Conservation (phyloP, 2,329 filamentous ascomycete genomes). For the Kalmusia sp. region DNA sequence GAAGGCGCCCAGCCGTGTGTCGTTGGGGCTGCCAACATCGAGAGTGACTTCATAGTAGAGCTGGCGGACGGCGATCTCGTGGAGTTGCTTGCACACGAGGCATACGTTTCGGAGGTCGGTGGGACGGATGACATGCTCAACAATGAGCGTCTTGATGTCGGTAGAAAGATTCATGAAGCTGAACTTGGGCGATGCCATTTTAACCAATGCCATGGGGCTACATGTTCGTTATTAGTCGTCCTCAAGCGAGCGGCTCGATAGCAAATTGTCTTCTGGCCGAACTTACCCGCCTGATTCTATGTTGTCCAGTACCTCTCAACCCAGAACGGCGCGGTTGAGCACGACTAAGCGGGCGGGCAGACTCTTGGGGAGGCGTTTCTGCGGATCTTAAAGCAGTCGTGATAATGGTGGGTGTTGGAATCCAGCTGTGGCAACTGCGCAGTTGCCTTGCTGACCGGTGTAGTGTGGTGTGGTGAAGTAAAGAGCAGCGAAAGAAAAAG, state of each 20-base stretch:
- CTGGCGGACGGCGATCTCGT: constrained; percentile 53
- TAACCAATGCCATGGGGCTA: not conserved
- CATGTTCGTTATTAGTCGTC: not conserved
- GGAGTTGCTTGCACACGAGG: constrained; percentile 55
- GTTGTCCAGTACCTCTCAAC: too few species aligned
- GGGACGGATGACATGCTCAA: constrained; percentile 52
- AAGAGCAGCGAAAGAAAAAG: not conserved
- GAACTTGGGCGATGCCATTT: constrained; percentile 35
- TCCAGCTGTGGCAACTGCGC: not conserved
- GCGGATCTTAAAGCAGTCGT: not conserved
- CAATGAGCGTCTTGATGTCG: constrained; percentile 48
- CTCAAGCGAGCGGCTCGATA: not conserved
- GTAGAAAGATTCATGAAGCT: constrained; percentile 45
- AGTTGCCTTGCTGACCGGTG: constrained; percentile 2
- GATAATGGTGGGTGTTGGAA: not conserved
- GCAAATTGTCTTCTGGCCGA: too few species aligned
- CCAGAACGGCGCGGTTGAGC: not conserved
- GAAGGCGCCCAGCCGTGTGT: constrained; percentile 53
- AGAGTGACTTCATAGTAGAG: constrained; percentile 57
- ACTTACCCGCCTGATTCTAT: too few species aligned
- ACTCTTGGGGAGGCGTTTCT: not conserved
- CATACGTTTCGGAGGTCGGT: constrained; percentile 57
- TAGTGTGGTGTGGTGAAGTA: not conserved
- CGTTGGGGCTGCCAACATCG: constrained; percentile 54
- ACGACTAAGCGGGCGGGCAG: not conserved